These are phyloP conservation scores for Xylariales sp. DNA, from an alignment of 2,329 filamentous ascomycete genomes.

Conservation along the genomic window DNA sequence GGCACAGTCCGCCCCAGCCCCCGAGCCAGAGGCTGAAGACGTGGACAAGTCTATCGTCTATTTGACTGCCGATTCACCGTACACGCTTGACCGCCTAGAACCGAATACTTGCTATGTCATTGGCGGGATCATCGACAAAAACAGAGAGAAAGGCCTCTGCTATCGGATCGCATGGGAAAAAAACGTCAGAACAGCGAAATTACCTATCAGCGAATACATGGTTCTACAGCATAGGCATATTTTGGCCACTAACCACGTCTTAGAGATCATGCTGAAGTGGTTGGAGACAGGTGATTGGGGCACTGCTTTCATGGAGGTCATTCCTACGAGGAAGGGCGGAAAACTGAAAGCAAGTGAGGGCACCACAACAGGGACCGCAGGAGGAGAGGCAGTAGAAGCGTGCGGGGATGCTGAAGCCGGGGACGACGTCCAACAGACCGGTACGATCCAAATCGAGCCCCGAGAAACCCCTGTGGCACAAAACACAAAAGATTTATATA, in stretches of 20 bases:
- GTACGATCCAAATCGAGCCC: background rate
- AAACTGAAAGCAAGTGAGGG: constrained; percentile 64
- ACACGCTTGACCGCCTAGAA: constrained; percentile 84
- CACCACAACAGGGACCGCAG: constrained; percentile 11
- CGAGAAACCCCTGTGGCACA: constrained; percentile 13
- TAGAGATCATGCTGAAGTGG: constrained; percentile 97
- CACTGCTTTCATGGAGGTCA: constrained; percentile 85
- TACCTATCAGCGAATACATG: constrained; percentile 96
- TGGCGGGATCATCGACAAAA: constrained; percentile 94
- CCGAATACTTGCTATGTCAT: constrained; percentile 93
- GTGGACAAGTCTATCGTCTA: constrained; percentile 74
- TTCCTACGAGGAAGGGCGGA: constrained; percentile 90
- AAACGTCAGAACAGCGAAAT: constrained; percentile 86
- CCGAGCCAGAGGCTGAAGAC: constrained; percentile 47
- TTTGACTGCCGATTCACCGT: constrained; percentile 88
- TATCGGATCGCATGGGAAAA: constrained; percentile 80
- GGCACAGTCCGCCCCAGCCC: constrained; percentile 39
- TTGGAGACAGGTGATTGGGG: constrained; percentile 92
- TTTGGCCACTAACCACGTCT: constrained; percentile 92
- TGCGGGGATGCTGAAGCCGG: constrained; percentile 10
- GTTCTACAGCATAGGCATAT: constrained; percentile 88
- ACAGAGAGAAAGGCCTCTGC: constrained; percentile 94
- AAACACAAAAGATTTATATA: background rate
- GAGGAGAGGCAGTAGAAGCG: constrained; percentile 11
- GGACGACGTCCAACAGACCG: constrained; percentile 17